A percentile compares a stretch with the other conserved stretches of the same genome.
Conservation (phyloP, 805 yeast species). For the Candida gorgasii region DNA sequence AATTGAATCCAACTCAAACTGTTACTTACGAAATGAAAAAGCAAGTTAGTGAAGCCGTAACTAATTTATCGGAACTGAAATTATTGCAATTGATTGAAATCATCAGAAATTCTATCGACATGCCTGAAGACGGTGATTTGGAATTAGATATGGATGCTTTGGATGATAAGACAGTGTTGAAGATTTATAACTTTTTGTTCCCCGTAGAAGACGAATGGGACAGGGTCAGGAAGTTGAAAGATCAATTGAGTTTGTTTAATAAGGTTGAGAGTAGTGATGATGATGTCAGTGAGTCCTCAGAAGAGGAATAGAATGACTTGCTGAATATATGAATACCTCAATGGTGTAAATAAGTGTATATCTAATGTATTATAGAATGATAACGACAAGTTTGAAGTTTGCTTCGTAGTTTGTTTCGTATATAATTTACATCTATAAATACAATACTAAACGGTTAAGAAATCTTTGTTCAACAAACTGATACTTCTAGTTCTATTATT, state of each 20-base stretch:
- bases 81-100: slow-evolving; percentile 81
- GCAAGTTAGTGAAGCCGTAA: slow-evolving; percentile 84
- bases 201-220: slow-evolving; percentile 38
- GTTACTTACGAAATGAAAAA: slow-evolving; percentile 97
- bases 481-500: slow-evolving; percentile 88
- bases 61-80: slow-evolving; percentile 73
- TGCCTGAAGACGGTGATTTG: slow-evolving; percentile 78
- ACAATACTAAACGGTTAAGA: slow-evolving; percentile 13
- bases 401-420: too few relatives aligned
- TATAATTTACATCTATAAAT: too few relatives aligned
- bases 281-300: slow-evolving; percentile 57
- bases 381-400: neutral
- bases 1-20: slow-evolving; percentile 26
- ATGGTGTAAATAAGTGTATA: slow-evolving; percentile 6
- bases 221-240: slow-evolving; percentile 66
- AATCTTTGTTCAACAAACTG: slow-evolving; percentile 67
- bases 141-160: slow-evolving; percentile 94
- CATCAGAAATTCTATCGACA: slow-evolving; percentile 66
- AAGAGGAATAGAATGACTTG: slow-evolving; percentile 55
- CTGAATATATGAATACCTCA: slow-evolving; percentile 6
- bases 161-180: slow-evolving; percentile 78
- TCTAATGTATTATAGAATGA: slow-evolving; percentile 11
- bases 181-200: slow-evolving; percentile 77
- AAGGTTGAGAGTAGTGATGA: slow-evolving; percentile 42
- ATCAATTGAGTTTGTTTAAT: slow-evolving; percentile 47